A percentile compares a stretch with the other conserved stretches of the same genome.
These are phyloP conservation scores for Amanita thiersii DNA, from an alignment of 768 basidiomycete genomes.

Conservation along the genomic window DNA sequence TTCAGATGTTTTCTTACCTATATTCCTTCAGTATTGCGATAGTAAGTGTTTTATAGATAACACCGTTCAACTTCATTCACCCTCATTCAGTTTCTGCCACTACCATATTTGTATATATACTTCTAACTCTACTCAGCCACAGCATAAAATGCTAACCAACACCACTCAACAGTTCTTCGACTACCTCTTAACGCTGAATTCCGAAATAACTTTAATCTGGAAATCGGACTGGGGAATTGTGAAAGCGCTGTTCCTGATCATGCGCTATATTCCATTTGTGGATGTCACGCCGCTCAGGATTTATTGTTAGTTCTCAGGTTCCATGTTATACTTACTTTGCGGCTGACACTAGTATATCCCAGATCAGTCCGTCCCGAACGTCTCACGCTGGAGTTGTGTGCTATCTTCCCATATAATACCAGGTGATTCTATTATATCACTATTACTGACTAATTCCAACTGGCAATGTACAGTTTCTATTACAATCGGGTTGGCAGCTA, in stretches of 20 bases:
- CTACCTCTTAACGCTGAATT: neutral
- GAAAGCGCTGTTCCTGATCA: neutral
- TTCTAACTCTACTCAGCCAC: too few species aligned
- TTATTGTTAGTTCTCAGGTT: neutral
- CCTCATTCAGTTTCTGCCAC: neutral
- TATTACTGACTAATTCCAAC: neutral
- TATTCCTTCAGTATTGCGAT: too few species aligned
- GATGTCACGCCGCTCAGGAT: neutral
- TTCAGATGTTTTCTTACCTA: too few species aligned
- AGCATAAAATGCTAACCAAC: neutral
- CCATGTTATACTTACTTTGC: neutral
- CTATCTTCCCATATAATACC: neutral
- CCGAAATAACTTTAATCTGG: neutral
- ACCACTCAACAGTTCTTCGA: neutral
- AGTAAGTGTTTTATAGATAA: too few species aligned
- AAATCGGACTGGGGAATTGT: neutral
- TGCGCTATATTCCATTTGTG: neutral
- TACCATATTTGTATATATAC: neutral
- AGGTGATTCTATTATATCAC: neutral
- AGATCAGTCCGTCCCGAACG: neutral
- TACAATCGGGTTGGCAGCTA: neutral
- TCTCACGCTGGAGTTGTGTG: neutral
- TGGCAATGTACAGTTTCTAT: neutral
- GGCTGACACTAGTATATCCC: neutral
- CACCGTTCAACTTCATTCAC: too few species aligned